These are phyloP conservation scores for Boletus pseudopeckii DNA, from an alignment of 768 basidiomycete genomes.

Conservation along the genomic window DNA sequence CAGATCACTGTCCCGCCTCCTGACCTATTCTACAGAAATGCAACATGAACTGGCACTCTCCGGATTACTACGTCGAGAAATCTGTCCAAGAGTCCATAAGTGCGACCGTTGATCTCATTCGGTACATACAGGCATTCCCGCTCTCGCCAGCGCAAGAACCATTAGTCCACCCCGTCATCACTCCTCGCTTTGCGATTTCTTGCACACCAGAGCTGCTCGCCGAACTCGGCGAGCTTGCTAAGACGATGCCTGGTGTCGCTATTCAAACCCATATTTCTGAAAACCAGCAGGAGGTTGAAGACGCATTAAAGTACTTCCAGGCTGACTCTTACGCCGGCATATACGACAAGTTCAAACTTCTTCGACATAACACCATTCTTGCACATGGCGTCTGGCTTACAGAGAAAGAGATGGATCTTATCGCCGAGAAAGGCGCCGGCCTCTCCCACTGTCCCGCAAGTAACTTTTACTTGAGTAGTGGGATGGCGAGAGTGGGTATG, in stretches of 20 bases:
- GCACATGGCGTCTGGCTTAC: slow-evolving; percentile 85
- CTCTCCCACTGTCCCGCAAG: slow-evolving; percentile 93
- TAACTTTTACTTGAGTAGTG: slow-evolving; percentile 88
- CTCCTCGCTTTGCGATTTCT: slow-evolving; percentile 94
- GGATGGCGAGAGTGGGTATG: slow-evolving; percentile 73
- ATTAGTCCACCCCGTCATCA: slow-evolving; percentile 86
- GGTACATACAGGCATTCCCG: slow-evolving; percentile 60
- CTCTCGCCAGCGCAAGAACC: slow-evolving; percentile 37
- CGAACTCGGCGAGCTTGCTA: slow-evolving; percentile 58
- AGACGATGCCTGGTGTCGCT: slow-evolving; percentile 54
- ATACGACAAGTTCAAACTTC: slow-evolving; percentile 76
- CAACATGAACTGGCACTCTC: slow-evolving; percentile 57
- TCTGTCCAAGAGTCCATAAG: slow-evolving; percentile 55
- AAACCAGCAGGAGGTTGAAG: slow-evolving; percentile 67
- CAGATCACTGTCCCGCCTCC: neutral
- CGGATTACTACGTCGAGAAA: slow-evolving; percentile 66
- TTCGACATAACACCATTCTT: slow-evolving; percentile 77
- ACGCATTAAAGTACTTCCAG: slow-evolving; percentile 66
- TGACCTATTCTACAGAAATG: slow-evolving; percentile 30
- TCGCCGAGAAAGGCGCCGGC: slow-evolving; percentile 63
- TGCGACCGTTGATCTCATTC: slow-evolving; percentile 62
- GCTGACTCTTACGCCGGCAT: slow-evolving; percentile 69
- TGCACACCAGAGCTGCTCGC: slow-evolving; percentile 71
- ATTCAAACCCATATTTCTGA: slow-evolving; percentile 96
- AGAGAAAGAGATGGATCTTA: slow-evolving; percentile 67